Base-by-base conservation (phyloP, 2,329 filamentous ascomycete genomes). In the Verticillium albo-atrum region DNA sequence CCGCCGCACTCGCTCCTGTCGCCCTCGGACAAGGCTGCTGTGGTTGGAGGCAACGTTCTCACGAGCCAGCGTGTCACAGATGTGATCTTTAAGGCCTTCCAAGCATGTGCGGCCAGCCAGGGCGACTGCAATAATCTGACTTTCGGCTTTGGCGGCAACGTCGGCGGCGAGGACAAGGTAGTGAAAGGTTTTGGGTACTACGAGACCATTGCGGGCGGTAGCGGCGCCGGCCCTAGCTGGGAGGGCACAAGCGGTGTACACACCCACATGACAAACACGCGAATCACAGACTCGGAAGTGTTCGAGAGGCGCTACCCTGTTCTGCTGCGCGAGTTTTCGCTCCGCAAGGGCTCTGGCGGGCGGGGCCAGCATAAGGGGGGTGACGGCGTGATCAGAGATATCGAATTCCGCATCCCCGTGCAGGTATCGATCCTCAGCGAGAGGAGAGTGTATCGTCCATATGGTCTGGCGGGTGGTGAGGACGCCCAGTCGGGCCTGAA, bases 101-200 rank as follows among this genome's bases (percentile, higher is more conserved):
- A 85, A 60, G 91, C 90, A 1, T 92, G 89, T 63, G 90, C 90
- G 3, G 91, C 91, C 14, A 88, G 83, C 9, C 91, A 94, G 67
- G 91, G 91, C 14, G 89, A 90, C 72, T 91, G 88, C 69, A 94
- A 94, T 72, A 95, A 94, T 68, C 79, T 95, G 9, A 94, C 91
- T 0, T 94, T 95, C 67, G 90, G 90, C 56, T 91, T 92, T 67
- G 88, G 76, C 9, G 76, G 76, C 7, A 78, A 77, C 57, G 66
- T 75, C 35, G 70, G 68, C 1, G 74, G 75, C 5, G 63, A 72
- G 50, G 65, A 73, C 32, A 68, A 71, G 4, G 70, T 71, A 3
- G 65, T 78, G 25, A 74, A 72, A 54, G 76, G 77, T 20, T 79
- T 79, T 59, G 76, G 76, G 15, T 79, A 78, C 66, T 79, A 79